A percentile compares a stretch with the other conserved stretches of the same genome.
Conservation (phyloP, 2,329 filamentous ascomycete species). For the Aspergillus sojae region DNA sequence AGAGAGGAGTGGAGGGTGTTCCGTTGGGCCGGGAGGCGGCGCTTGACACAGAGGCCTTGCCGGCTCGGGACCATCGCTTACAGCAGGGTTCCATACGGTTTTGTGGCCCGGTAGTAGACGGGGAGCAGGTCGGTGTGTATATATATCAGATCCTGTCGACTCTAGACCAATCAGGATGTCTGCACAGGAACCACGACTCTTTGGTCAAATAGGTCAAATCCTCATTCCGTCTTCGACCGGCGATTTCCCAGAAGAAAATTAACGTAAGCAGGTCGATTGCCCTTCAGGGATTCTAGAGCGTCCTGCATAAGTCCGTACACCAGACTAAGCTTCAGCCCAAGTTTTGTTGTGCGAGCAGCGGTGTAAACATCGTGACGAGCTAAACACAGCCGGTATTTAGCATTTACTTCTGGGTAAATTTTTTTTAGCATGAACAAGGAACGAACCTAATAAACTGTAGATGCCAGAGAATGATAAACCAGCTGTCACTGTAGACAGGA, state of each 20-base stretch:
- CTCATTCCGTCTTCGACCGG: slow-evolving; percentile 27
- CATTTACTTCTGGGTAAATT: background rate
- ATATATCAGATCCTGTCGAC: background rate
- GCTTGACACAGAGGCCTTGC: background rate
- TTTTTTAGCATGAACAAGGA: background rate
- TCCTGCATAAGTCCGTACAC: slow-evolving; percentile 83
- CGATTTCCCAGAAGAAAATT: slow-evolving; percentile 62
- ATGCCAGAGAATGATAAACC: slow-evolving; percentile 81
- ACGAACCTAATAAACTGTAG: slow-evolving; percentile 84
- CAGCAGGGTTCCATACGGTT: background rate
- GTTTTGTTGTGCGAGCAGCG: slow-evolving; percentile 74
- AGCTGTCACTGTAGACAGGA: slow-evolving; percentile 78
- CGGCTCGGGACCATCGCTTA: background rate
- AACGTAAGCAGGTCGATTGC: slow-evolving; percentile 74
- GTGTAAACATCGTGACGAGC: slow-evolving; percentile 79
- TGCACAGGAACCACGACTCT: slow-evolving; percentile 14
- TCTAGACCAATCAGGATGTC: background rate
- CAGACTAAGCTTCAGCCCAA: slow-evolving; percentile 77
- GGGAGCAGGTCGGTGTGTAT: background rate
- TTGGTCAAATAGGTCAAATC: background rate
- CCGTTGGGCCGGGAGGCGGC: background rate
- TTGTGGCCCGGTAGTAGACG: background rate
- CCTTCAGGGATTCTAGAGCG: slow-evolving; percentile 66
- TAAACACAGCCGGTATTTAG: slow-evolving; percentile 38
- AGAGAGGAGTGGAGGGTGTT: background rate